A percentile compares a stretch with the other conserved stretches of the same genome.
These are phyloP conservation scores for Malus orientalis DNA, from an alignment of 306 rosid genomes.

Conservation along the genomic window DNA sequence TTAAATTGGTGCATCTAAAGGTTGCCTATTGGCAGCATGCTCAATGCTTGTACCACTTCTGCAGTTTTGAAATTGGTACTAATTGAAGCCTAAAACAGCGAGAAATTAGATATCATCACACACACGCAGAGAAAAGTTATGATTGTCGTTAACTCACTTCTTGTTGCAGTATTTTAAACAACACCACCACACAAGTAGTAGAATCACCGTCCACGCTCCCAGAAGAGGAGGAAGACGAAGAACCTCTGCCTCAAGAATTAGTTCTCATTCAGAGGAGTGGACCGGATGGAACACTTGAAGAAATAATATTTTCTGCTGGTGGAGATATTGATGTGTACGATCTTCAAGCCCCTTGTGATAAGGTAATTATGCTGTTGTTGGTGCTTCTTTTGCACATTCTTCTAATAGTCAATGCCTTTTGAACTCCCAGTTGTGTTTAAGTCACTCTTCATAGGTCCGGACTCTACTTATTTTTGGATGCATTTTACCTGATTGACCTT, in stretches of 20 bases:
- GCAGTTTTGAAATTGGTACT: not conserved
- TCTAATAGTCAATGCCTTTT: not conserved
- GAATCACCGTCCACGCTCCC: constrained; percentile 43
- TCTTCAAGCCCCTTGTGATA: constrained; percentile 86
- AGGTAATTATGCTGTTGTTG: constrained; percentile 30
- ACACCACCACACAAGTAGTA: constrained; percentile 54
- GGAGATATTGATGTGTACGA: constrained; percentile 85
- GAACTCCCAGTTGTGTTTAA: not conserved
- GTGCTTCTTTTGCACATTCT: not conserved
- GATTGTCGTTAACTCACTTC: constrained; percentile 7
- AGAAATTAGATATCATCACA: not conserved
- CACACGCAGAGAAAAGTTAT: not conserved
- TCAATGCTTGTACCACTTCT: not conserved
- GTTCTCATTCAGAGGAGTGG: constrained; percentile 75
- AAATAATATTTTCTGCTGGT: constrained; percentile 83
- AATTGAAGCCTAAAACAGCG: not conserved
- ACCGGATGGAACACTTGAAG: constrained; percentile 74
- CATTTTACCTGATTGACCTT: not conserved
- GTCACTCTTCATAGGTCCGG: not conserved
- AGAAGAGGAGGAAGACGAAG: constrained; percentile 60
- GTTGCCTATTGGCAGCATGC: too few relatives aligned
- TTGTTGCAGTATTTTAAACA: constrained; percentile 50
- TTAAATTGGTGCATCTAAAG: too few relatives aligned
- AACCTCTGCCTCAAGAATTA: constrained; percentile 69
- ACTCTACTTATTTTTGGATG: not conserved